These are phyloP conservation scores for Lentithecium fluviatile DNA, from an alignment of 495 filamentous ascomycete species.

Conservation along the genomic window DNA sequence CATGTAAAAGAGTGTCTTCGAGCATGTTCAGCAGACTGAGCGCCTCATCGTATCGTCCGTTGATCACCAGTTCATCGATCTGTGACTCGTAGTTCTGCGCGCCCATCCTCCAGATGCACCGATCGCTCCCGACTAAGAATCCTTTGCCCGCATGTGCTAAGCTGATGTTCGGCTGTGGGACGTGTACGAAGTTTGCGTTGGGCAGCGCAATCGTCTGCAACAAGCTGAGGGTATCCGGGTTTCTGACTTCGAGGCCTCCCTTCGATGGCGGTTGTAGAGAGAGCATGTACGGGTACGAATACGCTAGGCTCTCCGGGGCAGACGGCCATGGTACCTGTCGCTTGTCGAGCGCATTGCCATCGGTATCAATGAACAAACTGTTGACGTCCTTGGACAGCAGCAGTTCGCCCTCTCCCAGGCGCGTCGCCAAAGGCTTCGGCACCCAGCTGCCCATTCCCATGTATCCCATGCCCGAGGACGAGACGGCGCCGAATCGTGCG, in stretches of 20 bases:
- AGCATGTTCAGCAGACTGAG: constrained; percentile 85
- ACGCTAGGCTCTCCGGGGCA: constrained; percentile 86
- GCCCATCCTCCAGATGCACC: constrained; percentile 92
- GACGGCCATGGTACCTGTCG: constrained; percentile 87
- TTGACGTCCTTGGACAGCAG: constrained; percentile 94
- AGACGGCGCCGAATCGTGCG: constrained; percentile 65
- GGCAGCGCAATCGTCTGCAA: constrained; percentile 82
- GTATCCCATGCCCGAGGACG: constrained; percentile 82
- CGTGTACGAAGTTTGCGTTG: constrained; percentile 77
- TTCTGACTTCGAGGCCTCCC: constrained; percentile 85
- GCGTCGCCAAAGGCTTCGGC: constrained; percentile 83
- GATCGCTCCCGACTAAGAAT: constrained; percentile 84
- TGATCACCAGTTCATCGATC: constrained; percentile 77
- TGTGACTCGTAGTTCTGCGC: constrained; percentile 91
- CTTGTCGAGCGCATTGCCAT: constrained; percentile 78
- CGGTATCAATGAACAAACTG: constrained; percentile 81
- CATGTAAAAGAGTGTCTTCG: constrained; percentile 82
- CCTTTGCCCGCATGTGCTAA: constrained; percentile 92
- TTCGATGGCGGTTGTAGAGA: constrained; percentile 80
- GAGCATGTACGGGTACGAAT: constrained; percentile 92
- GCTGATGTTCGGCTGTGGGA: constrained; percentile 90
- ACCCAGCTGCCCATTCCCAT: constrained; percentile 89
- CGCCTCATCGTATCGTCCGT: constrained; percentile 81
- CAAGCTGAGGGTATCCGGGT: constrained; percentile 84
- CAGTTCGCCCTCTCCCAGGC: constrained; percentile 76